Evolutionary conservation across 805 yeast species (phyloP), one percentile per base, ranked within the genome.

Genomic region (Candida argentea): DNA sequence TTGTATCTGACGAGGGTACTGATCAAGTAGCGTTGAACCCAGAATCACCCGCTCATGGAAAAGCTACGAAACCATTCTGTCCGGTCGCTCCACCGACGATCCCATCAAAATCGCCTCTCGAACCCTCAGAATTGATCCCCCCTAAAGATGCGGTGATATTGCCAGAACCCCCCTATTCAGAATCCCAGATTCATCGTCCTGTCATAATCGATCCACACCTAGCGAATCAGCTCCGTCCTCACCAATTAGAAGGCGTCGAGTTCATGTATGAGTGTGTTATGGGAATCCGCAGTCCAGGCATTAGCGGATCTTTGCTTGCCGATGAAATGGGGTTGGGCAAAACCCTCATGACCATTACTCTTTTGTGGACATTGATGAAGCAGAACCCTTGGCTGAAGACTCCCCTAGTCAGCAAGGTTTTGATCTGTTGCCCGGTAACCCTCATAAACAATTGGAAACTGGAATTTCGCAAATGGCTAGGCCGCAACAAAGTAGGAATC

Each of bases 281-380:
- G 77, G 94, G 94, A 0, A 54, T 68, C 28, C 56, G 68, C 15
- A 66, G 64, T 4, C 53, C 53, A 13, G 57, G 59, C 2, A 70
- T 71, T 0, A 40, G 54, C 24, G 97, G 98, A 0, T 87, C 89
- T 2, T 55, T 91, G 4, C 52, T 91, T 24, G 98, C 98, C 0
- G 98, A 91, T 52, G 97, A 89, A 42, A 91, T 91, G 98, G 98
- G 98, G 0, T 59, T 91, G 11, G 95, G 95, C 2, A 61, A 61
- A 31, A 87, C 97, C 0, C 53, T 91, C 23, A 87, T 78, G 70
- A 73, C 95, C 0, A 89, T 91, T 5, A 47, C 94, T 0, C 49
- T 85, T 22, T 65, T 89, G 4, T 85, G 94, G 93, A 85, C 95
- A 0, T 51, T 91, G 12, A 49, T 84, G 12, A 76, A 69, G 37